Percentiles rank a stretch among this genome's conserved stretches.
These are phyloP conservation scores for Hypoxylon sp. DNA, from an alignment of 2,329 filamentous ascomycete genomes.

Conservation along the genomic window DNA sequence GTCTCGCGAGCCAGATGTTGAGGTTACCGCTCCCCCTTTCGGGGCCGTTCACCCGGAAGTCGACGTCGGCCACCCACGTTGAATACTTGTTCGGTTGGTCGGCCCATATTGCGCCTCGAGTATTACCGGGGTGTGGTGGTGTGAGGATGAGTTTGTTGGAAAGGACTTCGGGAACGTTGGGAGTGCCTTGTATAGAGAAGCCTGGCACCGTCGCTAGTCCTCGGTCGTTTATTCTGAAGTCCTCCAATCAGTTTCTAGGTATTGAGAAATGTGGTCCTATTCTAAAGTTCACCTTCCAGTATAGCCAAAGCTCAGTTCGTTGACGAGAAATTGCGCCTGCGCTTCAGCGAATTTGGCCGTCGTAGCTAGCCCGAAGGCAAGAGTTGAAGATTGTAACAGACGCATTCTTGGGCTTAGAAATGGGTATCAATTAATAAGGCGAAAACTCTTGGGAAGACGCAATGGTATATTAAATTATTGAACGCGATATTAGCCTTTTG, in stretches of 20 bases:
- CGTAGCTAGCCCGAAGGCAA: conserved; percentile 62
- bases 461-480: conserved; percentile 31
- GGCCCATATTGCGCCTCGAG: conserved; percentile 86
- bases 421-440: conserved; percentile 37
- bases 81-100: conserved; percentile 72
- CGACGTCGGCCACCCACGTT: conserved; percentile 87
- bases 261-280: conserved; percentile 19
- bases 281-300: conserved; percentile 66
- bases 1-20: conserved; percentile 90
- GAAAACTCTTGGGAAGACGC: conserved; percentile 26
- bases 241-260: conserved; percentile 36
- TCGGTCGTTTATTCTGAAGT: conserved; percentile 74
- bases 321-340: conserved; percentile 77
- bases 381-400: conserved; percentile 55
- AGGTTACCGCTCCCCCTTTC: conserved; percentile 90
- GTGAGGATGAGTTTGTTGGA: conserved; percentile 95
- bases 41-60: conserved; percentile 88
- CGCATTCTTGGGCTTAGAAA: conserved; percentile 60
- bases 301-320: conserved; percentile 84
- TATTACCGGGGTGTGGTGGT: conserved; percentile 87
- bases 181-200: conserved; percentile 69
- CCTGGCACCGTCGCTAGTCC: conserved; percentile 66
- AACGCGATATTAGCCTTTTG: conserved; percentile 25
- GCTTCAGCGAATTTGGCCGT: conserved; percentile 61
- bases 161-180: conserved; percentile 73